A percentile compares a stretch with the other conserved stretches of the same genome.
These are phyloP conservation scores for Calocera cornea DNA, from an alignment of 768 basidiomycete species.

Conservation along the genomic window DNA sequence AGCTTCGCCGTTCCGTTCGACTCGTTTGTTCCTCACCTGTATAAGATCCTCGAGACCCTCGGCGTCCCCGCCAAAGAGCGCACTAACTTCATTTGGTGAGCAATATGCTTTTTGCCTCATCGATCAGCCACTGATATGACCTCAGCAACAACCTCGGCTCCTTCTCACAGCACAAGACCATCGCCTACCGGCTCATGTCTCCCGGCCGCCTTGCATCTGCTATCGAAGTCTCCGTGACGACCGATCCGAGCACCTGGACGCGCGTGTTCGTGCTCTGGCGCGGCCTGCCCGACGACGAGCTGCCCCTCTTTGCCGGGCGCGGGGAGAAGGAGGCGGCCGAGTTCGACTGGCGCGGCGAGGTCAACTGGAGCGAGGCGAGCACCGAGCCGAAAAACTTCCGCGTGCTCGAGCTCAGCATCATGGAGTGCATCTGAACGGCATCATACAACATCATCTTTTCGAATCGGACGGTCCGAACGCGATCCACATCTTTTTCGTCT, in stretches of 20 bases:
- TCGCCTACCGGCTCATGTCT: constrained; percentile 78
- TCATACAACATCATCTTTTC: not conserved
- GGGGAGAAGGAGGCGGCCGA: constrained; percentile 78
- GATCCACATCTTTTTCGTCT: not conserved
- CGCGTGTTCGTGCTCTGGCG: constrained; percentile 74
- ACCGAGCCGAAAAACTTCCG: constrained; percentile 64
- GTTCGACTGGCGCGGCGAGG: constrained; percentile 66
- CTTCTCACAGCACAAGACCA: constrained; percentile 68
- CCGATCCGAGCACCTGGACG: constrained; percentile 68
- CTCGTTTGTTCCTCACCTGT: constrained; percentile 69
- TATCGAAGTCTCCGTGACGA: constrained; percentile 75
- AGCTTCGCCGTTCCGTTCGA: constrained; percentile 63
- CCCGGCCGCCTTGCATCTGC: constrained; percentile 69
- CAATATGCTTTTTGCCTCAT: constrained; percentile 11
- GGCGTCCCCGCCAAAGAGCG: constrained; percentile 73
- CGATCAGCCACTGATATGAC: constrained; percentile 4
- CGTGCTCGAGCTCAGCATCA: constrained; percentile 62
- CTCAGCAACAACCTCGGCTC: constrained; percentile 59
- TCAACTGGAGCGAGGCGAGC: constrained; percentile 69
- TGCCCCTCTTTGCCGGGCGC: constrained; percentile 56
- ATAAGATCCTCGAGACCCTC: constrained; percentile 69
- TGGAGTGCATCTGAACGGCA: constrained; percentile 45
- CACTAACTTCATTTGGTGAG: constrained; percentile 68
- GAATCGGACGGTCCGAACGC: not conserved
- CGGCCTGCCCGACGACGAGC: constrained; percentile 67